Evolutionary conservation across 2,329 filamentous ascomycete species (phyloP), one percentile per base, ranked within the genome.

Genomic region (Ophiobolus disseminans): DNA sequence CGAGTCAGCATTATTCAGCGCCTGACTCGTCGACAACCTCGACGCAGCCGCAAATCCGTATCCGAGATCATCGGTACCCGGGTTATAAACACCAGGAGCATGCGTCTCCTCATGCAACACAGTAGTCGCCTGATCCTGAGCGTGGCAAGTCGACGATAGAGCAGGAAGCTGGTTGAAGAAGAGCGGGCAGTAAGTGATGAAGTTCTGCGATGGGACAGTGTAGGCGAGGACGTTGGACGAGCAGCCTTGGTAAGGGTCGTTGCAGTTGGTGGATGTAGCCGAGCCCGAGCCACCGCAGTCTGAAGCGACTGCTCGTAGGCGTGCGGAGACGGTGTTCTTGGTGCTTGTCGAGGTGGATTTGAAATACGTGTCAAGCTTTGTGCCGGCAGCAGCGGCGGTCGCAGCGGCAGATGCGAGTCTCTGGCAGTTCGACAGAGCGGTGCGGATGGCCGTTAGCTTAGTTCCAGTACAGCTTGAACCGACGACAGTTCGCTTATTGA

Each of bases 91-190:
- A 72, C 73, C 77, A 65, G 79, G 72, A n/a, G 80, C 76, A 64
- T 89, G 86, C 7, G 86, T 87, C 57, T 79, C 76, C 76, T 89
- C 86, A 62, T 89, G 86, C 11, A 89, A 69, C 23, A 79, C 79
- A 11, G 86, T 88, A 9, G 81, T 86, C 2, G 82, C 83, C 73
- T 86, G 83, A 63, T 88, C 86, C 72, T 88, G 86, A 2, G 62
- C 79, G 65, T 88, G 84, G 75, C 86, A 89, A 1, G 66, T 71
- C 7, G 58, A 59, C 7, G 79, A 73, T 22, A 83, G 49, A 1
- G 77, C 75, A 0, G 82, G 75, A 7, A 88, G 76, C 10, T 68
- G 73, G 35, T 64, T 79, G 75, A 85, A 88, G 73, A 80, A 86
- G 16, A 83, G 69, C 11, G 78, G 75, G 72, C 86, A 88, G 74